Conservation (phyloP, 352 stramenopile genomes). For the Pythium brachiatum region DNA sequence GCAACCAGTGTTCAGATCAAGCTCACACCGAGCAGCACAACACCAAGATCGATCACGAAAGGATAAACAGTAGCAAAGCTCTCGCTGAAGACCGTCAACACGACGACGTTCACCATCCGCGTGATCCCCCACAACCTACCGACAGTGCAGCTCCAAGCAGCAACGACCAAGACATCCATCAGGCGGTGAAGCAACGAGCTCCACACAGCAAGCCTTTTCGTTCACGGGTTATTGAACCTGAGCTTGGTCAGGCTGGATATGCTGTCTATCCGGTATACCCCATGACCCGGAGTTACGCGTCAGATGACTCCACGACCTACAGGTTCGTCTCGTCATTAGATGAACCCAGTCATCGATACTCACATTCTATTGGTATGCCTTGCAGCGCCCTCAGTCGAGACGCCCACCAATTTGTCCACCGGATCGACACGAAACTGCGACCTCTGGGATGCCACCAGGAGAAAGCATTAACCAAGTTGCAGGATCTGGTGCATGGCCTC, state of each 20-base stretch:
- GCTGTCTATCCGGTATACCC: constrained; percentile 10
- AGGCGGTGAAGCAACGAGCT: background rate
- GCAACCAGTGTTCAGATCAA: constrained; percentile 3
- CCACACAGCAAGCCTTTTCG: background rate
- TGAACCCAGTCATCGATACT: background rate
- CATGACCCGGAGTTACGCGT: background rate
- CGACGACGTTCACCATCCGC: background rate
- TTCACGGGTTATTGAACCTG: constrained; percentile 1
- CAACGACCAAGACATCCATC: background rate
- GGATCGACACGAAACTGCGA: constrained; percentile 42
- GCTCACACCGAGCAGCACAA: background rate
- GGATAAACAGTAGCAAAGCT: background rate
- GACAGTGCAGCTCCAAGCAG: background rate
- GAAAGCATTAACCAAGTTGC: constrained; percentile 15
- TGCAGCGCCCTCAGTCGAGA: constrained; percentile 37
- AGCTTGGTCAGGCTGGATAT: constrained; percentile 15
- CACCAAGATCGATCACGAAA: background rate
- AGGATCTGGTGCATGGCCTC: constrained; percentile 30
- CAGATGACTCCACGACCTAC: constrained; percentile 11
- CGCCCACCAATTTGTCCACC: constrained; percentile 50
- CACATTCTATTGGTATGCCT: background rate
- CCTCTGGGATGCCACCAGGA: constrained; percentile 44
- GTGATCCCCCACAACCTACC: background rate
- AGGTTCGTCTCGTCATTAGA: constrained; percentile 4
- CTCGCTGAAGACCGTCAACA: background rate